Evolutionary conservation across 805 yeast genomes (phyloP).

Genomic region (Metschnikowia shivogae): DNA sequence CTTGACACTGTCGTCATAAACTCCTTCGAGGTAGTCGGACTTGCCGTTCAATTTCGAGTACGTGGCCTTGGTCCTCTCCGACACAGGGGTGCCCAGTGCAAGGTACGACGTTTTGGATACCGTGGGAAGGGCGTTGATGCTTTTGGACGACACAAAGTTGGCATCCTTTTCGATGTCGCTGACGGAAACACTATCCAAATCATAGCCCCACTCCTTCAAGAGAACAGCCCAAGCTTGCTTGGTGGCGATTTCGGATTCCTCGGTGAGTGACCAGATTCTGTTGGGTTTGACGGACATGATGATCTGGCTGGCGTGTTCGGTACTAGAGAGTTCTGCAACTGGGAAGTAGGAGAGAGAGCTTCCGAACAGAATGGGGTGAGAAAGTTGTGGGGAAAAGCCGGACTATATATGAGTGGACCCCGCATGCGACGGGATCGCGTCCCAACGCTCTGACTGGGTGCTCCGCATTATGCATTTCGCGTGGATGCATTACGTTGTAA

Average conservation of each 20-base stretch:
- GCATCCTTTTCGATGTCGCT: constrained; percentile 10
- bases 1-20: constrained; percentile 10
- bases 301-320: not conserved
- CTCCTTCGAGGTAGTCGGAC: constrained; percentile 7
- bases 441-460: constrained; percentile 4
- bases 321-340: no score
- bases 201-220: constrained; percentile 38
- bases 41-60: constrained; percentile 11
- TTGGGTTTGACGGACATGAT: constrained; percentile 12
- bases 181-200: constrained; percentile 11
- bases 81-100: constrained; percentile 7
- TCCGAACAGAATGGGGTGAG: not conserved
- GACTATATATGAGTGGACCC: constrained; percentile 1
- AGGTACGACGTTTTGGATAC: constrained; percentile 10
- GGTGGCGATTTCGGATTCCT: constrained; percentile 57
- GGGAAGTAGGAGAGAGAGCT: not conserved
- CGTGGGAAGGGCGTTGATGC: constrained; percentile 13
- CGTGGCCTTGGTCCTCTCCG: constrained; percentile 10
- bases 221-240: constrained; percentile 71
- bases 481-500: constrained; percentile 1
- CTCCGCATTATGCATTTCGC: constrained; percentile 6
- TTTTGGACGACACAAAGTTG: constrained; percentile 12
- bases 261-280: constrained; percentile 23
- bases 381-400: not conserved
- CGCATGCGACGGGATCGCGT: not conserved